Conservation (phyloP, 1,139 yeast species). For the Zygosaccharomyces pseudobailii region DNA sequence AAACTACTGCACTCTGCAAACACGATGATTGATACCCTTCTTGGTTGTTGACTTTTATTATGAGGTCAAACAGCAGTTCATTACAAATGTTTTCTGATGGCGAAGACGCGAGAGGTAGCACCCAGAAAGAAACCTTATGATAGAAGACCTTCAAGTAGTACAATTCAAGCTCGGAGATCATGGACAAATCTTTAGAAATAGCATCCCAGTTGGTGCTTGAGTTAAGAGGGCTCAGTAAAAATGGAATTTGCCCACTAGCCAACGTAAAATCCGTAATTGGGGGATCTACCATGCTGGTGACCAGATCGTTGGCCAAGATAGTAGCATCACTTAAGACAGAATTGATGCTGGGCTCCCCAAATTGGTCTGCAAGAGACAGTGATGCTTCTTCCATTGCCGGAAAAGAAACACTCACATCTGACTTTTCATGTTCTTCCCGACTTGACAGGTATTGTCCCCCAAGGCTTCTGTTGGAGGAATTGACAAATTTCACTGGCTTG, state of each 20-base stretch:
- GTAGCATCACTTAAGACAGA: conserved; percentile 10
- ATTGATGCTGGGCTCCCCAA: conserved; percentile 2
- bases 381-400: not conserved
- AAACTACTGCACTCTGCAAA: conserved; percentile 53
- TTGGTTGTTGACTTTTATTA: conserved; percentile 2
- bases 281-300: conserved; percentile 5
- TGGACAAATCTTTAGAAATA: conserved; percentile 25
- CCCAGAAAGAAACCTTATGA: conserved; percentile 38
- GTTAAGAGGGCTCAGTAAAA: not conserved
- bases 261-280: not conserved
- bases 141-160: conserved; percentile 37
- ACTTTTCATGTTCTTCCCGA: not conserved
- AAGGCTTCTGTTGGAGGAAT: not conserved
- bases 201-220: conserved; percentile 14
- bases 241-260: not conserved
- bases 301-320: conserved; percentile 9
- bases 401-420: not conserved
- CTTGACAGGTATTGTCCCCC: not conserved
- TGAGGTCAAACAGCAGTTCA: conserved; percentile 45
- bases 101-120: conserved; percentile 37
- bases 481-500: conserved; percentile 1
- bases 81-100: conserved; percentile 37
- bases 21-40: conserved; percentile 33
- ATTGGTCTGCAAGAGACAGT: not conserved
- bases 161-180: conserved; percentile 31